Base-by-base conservation (phyloP, 225 moss, liverwort and hornwort genomes). In the Bryum argenteum region DNA sequence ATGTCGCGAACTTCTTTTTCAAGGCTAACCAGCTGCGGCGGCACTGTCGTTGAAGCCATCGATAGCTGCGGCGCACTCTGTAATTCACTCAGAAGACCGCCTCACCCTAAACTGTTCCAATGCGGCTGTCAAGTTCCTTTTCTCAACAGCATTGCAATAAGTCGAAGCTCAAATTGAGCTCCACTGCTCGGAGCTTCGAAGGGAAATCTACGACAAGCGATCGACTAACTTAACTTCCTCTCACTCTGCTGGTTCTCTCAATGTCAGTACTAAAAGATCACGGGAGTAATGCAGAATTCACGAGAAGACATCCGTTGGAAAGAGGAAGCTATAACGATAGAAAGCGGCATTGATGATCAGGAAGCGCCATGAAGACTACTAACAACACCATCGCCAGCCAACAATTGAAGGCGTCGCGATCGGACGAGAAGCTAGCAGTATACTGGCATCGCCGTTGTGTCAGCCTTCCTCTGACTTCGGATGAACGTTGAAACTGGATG, bases 1-100 rank as follows among this genome's bases (percentile, higher is more conserved):
- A 88, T 81, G 69, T 89, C 94, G 58, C 87, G 89, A 16, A 98
- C 89, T 88, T 94, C 89, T 78, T 88, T 92, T 84, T 98, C 98
- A 17, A 98, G 73, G 67, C 71, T 81, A 33, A 81, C 87, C 89
- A 89, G 82, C 72, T 88, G 84, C 28, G 84, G 81, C 42, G 87
- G 79, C 58, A 84, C 9, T 0, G 21, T 52, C 40, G 82, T 57
- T 28, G 77, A 68, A 44, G 87, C 81, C 87, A 88, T 33, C 7
- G 33, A 33, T 88, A 45, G 77, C 58, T 63, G 71, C 77, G 18
- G 12, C 69, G 53, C 45, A 26, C 59, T 54, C 59, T 63, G 54
- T 47, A 70, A 77, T 77, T 65, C 73, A 53, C 50, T 38, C 22
- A 13, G 28, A 8, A 66, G 28, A 16, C 26, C 61, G 12, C 40